phyloP scores from a whole-genome alignment of 768 basidiomycete genomes.

The Gloeostereum incarnatum region DNA sequence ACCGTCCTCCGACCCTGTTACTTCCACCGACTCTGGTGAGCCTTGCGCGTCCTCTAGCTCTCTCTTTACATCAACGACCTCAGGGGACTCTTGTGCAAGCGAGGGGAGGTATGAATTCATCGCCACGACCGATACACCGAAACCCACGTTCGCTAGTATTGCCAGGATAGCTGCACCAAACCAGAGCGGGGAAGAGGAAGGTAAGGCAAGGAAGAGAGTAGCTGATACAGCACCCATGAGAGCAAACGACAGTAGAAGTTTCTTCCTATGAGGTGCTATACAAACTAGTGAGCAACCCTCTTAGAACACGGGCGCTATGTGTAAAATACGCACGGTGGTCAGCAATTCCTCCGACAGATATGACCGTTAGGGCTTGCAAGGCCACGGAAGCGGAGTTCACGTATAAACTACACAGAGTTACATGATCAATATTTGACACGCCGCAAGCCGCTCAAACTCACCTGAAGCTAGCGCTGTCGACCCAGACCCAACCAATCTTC shows the following conservation, averaged over 20 bases:
- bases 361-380: constrained; percentile 87
- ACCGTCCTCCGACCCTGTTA: constrained; percentile 7
- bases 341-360: constrained; percentile 88
- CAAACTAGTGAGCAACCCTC: constrained; percentile 6
- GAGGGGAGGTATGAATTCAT: constrained; percentile 84
- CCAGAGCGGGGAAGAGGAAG: constrained; percentile 68
- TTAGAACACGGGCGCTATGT: not conserved
- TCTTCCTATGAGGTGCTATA: constrained; percentile 61
- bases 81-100: constrained; percentile 57
- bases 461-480: constrained; percentile 92
- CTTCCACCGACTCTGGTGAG: constrained; percentile 9
- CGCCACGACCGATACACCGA: constrained; percentile 81
- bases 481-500: constrained; percentile 74
- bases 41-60: constrained; percentile 18
- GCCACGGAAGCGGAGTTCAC: constrained; percentile 83
- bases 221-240: constrained; percentile 60
- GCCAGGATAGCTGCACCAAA: constrained; percentile 59
- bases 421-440: not conserved
- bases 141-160: constrained; percentile 74
- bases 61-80: constrained; percentile 34
- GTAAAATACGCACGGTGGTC: constrained; percentile 62
- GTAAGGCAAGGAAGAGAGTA: constrained; percentile 60
- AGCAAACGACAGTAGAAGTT: constrained; percentile 69
- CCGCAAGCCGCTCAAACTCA: constrained; percentile 18
- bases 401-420: constrained; percentile 50